Evolutionary conservation across 2,329 filamentous ascomycete species (phyloP).

Genomic region (Cercospora sp.): DNA sequence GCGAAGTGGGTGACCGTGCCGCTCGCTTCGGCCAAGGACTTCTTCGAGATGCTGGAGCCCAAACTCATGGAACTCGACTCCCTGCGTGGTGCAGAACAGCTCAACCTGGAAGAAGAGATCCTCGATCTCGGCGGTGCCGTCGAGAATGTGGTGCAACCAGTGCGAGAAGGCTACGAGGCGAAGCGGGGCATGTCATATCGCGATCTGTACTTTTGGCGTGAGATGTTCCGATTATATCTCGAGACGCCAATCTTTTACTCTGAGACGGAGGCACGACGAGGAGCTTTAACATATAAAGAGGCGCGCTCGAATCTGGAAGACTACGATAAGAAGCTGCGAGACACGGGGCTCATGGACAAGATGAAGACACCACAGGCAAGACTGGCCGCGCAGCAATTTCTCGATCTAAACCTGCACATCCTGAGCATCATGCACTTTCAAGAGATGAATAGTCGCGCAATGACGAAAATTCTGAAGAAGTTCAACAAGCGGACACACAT

Average conservation of each 20-base stretch:
- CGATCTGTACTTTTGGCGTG: conserved; percentile 74
- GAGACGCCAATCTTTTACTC: conserved; percentile 82
- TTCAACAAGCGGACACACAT: conserved; percentile 84
- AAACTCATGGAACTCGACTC: conserved; percentile 69
- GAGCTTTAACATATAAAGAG: conserved; percentile 63
- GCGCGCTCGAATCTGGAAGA: conserved; percentile 68
- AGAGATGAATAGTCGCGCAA: conserved; percentile 75
- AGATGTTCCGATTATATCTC: conserved; percentile 78
- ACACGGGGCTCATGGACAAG: conserved; percentile 57
- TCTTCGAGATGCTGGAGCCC: conserved; percentile 72
- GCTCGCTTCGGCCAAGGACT: conserved; percentile 73
- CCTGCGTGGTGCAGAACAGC: conserved; percentile 66
- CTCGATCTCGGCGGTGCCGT: conserved; percentile 64
- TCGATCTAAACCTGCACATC: conserved; percentile 71
- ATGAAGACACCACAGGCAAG: conserved; percentile 69
- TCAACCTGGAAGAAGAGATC: conserved; percentile 64
- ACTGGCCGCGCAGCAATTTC: conserved; percentile 65
- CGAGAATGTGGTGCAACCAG: conserved; percentile 63
- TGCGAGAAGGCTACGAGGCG: conserved; percentile 50
- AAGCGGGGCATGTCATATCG: conserved; percentile 37
- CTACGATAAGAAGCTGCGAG: conserved; percentile 69
- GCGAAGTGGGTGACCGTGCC: conserved; percentile 66
- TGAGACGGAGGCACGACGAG: conserved; percentile 69
- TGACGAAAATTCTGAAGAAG: conserved; percentile 86
- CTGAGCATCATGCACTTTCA: conserved; percentile 80